Conservation (phyloP, 2,329 filamentous ascomycete genomes). For the Neonectria magnoliae region DNA sequence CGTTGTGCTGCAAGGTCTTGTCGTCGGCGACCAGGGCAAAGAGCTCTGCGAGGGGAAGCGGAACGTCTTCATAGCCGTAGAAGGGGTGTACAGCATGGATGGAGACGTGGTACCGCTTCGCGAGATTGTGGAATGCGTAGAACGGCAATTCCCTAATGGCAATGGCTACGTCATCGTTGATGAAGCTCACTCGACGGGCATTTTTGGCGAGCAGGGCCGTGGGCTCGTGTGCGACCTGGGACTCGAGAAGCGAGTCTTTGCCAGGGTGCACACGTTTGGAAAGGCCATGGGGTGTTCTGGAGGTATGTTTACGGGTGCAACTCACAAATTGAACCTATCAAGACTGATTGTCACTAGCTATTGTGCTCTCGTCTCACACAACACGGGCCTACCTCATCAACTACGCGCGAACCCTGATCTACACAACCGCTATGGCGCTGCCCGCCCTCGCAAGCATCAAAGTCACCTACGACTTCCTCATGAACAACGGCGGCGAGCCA, state of each 20-base stretch:
- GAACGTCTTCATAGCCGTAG: conserved; percentile 75
- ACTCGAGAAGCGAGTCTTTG: conserved; percentile 65
- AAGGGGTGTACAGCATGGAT: conserved; percentile 85
- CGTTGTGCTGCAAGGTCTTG: conserved; percentile 43
- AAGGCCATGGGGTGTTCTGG: conserved; percentile 76
- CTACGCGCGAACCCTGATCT: conserved; percentile 79
- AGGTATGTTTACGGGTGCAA: conserved; percentile 58
- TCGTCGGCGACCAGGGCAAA: conserved; percentile 45
- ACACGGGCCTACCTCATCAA: conserved; percentile 76
- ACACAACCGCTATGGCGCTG: conserved; percentile 75
- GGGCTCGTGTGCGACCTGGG: conserved; percentile 68
- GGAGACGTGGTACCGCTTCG: conserved; percentile 75
- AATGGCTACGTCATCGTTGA: conserved; percentile 74
- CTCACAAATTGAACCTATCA: rapidly evolving
- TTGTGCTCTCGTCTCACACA: conserved; percentile 69
- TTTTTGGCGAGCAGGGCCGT: conserved; percentile 64
- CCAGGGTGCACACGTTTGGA: conserved; percentile 72
- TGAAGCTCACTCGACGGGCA: conserved; percentile 73
- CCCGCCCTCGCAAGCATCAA: conserved; percentile 68
- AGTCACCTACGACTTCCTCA: conserved; percentile 67
- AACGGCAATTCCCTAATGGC: conserved; percentile 62
- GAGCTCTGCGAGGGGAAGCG: conserved; percentile 48
- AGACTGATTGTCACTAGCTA: conserved; percentile 44
- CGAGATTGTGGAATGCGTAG: conserved; percentile 67
- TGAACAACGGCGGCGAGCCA: conserved; percentile 56